Conservation (phyloP, 2,329 filamentous ascomycete species). For the Monilinia fructicola region DNA sequence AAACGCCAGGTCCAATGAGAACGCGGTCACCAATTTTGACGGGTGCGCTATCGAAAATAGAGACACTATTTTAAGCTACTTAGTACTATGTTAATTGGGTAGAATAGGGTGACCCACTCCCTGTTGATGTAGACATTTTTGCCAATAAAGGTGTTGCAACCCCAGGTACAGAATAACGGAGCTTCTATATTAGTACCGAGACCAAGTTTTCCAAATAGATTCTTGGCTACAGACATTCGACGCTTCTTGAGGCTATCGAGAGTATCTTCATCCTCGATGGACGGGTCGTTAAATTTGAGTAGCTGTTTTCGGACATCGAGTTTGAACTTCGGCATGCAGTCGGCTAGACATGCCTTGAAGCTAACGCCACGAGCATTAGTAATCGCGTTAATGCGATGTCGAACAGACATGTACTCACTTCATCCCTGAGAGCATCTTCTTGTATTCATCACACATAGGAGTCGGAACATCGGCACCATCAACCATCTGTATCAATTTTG, state of each 20-base stretch:
- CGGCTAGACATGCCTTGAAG: constrained; percentile 21
- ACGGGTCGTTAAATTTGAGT: constrained; percentile 30
- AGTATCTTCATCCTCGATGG: constrained; percentile 27
- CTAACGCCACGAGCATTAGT: constrained; percentile 8
- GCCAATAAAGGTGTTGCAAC: constrained; percentile 31
- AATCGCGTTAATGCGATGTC: background rate
- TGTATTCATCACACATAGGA: constrained; percentile 29
- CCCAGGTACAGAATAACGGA: constrained; percentile 32
- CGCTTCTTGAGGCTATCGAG: constrained; percentile 27
- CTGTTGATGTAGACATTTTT: constrained; percentile 31
- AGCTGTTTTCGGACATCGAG: constrained; percentile 26
- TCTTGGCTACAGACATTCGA: constrained; percentile 27
- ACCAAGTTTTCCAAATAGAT: constrained; percentile 30
- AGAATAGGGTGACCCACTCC: constrained; percentile 25
- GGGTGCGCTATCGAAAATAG: constrained; percentile 41
- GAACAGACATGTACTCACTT: constrained; percentile 23
- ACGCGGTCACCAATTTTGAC: constrained; percentile 46
- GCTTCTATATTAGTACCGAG: constrained; percentile 29
- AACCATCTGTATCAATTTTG: constrained; percentile 37
- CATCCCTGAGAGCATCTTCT: constrained; percentile 36
- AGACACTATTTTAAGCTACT: constrained; percentile 26
- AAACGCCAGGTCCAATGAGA: constrained; percentile 67
- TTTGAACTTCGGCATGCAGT: constrained; percentile 21
- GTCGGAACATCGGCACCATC: constrained; percentile 37
- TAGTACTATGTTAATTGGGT: constrained; percentile 11